Evolutionary conservation across 1,284 basidiomycete species (phyloP).

Genomic region (Malassezia furfur): DNA sequence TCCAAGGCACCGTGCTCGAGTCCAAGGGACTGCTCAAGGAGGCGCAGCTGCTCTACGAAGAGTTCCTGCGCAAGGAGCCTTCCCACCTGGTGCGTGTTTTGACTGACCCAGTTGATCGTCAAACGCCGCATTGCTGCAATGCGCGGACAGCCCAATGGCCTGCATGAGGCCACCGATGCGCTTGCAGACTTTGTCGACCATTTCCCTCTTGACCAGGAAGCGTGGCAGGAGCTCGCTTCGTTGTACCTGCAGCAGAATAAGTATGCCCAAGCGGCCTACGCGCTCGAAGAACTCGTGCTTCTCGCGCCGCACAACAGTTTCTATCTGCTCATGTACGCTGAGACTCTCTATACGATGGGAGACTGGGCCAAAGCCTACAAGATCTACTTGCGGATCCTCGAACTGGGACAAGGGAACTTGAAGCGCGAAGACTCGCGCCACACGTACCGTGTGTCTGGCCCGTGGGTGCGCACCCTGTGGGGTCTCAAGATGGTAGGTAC

Average conservation of each 20-base stretch:
- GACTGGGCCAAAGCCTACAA: slow-evolving; percentile 52
- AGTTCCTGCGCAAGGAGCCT: slow-evolving; percentile 61
- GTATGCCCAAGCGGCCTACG: slow-evolving; percentile 61
- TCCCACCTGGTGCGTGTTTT: slow-evolving; percentile 61
- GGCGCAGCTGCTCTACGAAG: slow-evolving; percentile 62
- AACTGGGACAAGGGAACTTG: slow-evolving; percentile 23
- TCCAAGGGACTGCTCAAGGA: slow-evolving; percentile 53
- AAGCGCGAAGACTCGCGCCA: background rate
- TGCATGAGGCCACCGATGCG: slow-evolving; percentile 60
- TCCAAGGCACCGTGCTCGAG: slow-evolving; percentile 80
- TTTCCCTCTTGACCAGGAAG: slow-evolving; percentile 83
- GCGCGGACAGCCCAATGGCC: slow-evolving; percentile 19
- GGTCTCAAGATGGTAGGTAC: slow-evolving; percentile 37
- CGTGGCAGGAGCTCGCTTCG: slow-evolving; percentile 85
- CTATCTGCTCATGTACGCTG: slow-evolving; percentile 69
- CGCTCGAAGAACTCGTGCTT: slow-evolving; percentile 69
- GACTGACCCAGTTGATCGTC: slow-evolving; percentile 59
- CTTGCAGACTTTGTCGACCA: slow-evolving; percentile 75
- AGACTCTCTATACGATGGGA: slow-evolving; percentile 70
- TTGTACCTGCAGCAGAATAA: slow-evolving; percentile 65
- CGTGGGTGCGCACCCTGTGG: slow-evolving; percentile 41
- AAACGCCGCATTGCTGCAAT: slow-evolving; percentile 69
- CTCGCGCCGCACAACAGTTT: slow-evolving; percentile 77
- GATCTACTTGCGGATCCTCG: slow-evolving; percentile 37
- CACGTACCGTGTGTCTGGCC: slow-evolving; percentile 16